These are phyloP conservation scores for Sporisorium graminicola DNA, from an alignment of 1,284 basidiomycete species.

Conservation along the genomic window DNA sequence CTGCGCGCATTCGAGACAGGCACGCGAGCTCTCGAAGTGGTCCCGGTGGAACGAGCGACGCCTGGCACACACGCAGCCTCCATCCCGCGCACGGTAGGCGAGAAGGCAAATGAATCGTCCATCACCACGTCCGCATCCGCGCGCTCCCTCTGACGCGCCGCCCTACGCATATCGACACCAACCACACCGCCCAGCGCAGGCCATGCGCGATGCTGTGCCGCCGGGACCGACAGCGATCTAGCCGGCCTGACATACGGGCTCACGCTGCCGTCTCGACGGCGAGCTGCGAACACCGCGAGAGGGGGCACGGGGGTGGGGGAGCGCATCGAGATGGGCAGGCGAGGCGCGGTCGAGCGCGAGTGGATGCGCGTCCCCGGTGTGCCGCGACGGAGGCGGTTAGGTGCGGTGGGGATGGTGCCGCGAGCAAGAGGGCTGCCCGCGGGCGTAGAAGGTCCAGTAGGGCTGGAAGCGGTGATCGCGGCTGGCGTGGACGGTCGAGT, in stretches of 20 bases:
- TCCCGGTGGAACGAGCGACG: too few species aligned
- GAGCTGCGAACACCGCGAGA: background rate
- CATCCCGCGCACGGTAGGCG: too few species aligned
- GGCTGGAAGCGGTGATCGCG: too few species aligned
- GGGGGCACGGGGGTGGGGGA: background rate
- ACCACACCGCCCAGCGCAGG: background rate
- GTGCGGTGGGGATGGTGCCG: too few species aligned
- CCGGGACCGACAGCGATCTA: background rate
- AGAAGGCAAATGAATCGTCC: background rate
- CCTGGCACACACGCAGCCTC: too few species aligned
- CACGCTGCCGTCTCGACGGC: background rate
- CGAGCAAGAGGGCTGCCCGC: too few species aligned
- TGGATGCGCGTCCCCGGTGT: background rate
- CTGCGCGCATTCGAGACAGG: too few species aligned
- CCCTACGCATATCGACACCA: background rate
- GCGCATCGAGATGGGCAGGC: constrained; percentile 3
- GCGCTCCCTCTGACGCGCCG: too few species aligned
- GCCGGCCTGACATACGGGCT: background rate
- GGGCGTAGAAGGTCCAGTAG: too few species aligned
- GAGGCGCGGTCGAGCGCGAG: background rate
- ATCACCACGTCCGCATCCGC: constrained; percentile 1
- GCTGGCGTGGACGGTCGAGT: too few species aligned
- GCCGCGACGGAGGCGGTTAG: background rate
- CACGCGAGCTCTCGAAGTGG: too few species aligned
- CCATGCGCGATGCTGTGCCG: background rate